Base-by-base conservation (phyloP, 352 stramenopile genomes). In the Albugo laibachii region DNA sequence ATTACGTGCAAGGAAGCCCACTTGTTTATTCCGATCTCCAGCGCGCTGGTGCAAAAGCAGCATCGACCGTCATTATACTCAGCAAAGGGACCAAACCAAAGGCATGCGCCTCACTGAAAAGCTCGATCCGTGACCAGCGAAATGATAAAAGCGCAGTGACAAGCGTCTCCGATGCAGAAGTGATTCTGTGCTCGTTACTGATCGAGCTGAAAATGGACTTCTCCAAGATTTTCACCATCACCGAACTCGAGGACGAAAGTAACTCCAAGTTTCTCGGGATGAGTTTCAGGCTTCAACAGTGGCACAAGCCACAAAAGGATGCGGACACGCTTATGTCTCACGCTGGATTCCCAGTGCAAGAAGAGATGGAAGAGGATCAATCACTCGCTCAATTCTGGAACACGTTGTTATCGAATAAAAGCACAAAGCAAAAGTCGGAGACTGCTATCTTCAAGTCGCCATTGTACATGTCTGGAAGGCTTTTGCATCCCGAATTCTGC, bases 241-340 rank as follows among this genome's bases (percentile, higher is more conserved):
- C 78, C 0, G 78, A 91, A 44, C 69, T 91, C 18, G 59, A 71
- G 0, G 71, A 91, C 43, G 72, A 85, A 51, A 69, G 68, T 21
- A 91, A 91, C 47, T 91, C 78, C n/a, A 91, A 87, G 55, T 87
- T 85, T 41, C 65, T 91, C 41, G 76, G 76, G 3, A 86, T 75
- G 48, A 75, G 67, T 15, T 84, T 83, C 50, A 65, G 86, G 42
- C 42, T 80, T 2, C 54, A 59, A 13, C 57, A 65, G 5, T 31
- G 19, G n/a, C 43, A 59, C 38, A 41, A 24, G 14, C 41, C 11
- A 16, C 34, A 52, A 31, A 39, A 44, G 11, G 47, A 4, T 20
- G 20, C 11, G 18, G 18, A 52, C 18, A 27, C 15, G 11, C 11
- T 3, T 3, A 8, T 8, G 16, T 43, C 38, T 43, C 16, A 43